Evolutionary conservation across 2,329 filamentous ascomycete species (phyloP).

Genomic region (Fusarium solani-melongenae): DNA sequence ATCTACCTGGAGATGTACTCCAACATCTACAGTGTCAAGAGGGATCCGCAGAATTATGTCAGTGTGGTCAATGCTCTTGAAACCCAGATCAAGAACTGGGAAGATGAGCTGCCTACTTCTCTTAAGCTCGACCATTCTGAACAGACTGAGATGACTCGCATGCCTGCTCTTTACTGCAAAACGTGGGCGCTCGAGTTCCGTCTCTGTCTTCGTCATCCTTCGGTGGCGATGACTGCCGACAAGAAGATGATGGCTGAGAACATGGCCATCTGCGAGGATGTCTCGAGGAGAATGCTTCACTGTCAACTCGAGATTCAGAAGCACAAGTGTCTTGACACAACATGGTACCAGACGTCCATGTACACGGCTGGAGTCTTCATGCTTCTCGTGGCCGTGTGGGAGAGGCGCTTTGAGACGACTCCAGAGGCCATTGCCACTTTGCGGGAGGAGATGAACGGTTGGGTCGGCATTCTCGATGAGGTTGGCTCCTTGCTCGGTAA

Average conservation of each 20-base stretch:
- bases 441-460: constrained; percentile 74
- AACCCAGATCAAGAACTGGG: constrained; percentile 70
- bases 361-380: constrained; percentile 81
- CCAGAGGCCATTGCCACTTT: constrained; percentile 69
- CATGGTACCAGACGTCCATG: constrained; percentile 79
- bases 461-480: constrained; percentile 75
- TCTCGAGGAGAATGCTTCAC: constrained; percentile 71
- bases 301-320: constrained; percentile 69
- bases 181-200: constrained; percentile 67
- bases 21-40: constrained; percentile 77
- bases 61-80: constrained; percentile 74
- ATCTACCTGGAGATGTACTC: constrained; percentile 80
- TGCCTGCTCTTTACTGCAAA: constrained; percentile 66
- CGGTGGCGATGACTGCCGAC: constrained; percentile 66
- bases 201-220: constrained; percentile 71
- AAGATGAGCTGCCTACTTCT: constrained; percentile 70
- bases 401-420: constrained; percentile 71
- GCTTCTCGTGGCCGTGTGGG: constrained; percentile 75
- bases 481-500: constrained; percentile 74
- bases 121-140: constrained; percentile 61
- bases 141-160: constrained; percentile 54
- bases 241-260: constrained; percentile 69
- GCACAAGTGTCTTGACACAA: constrained; percentile 78
- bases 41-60: constrained; percentile 72
- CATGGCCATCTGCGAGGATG: constrained; percentile 73